Conservation (phyloP, 768 basidiomycete species). For the Astraeus odoratus region DNA sequence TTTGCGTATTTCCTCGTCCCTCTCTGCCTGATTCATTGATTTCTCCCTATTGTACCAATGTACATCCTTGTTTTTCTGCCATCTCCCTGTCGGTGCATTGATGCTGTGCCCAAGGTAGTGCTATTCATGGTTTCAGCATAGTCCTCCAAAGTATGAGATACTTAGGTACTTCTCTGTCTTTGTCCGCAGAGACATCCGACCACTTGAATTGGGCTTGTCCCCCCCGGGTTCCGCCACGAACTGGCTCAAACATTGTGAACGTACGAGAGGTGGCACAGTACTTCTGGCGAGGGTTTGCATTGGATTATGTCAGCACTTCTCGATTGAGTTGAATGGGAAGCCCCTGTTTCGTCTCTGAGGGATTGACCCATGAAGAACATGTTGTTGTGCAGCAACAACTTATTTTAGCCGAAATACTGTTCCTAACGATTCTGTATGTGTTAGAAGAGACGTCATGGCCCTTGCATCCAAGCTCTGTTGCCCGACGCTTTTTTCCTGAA, state of each 20-base stretch:
- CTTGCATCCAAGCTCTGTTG: no score
- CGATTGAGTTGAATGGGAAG: no score
- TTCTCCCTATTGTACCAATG: constrained; percentile 88
- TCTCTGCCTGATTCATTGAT: constrained; percentile 36
- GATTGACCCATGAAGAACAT: no score
- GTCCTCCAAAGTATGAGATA: neutral
- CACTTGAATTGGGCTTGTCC: constrained; percentile 90
- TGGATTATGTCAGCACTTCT: neutral
- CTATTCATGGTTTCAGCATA: constrained; percentile 32
- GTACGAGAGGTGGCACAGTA: neutral
- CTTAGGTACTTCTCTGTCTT: constrained; percentile 74
- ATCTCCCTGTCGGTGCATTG: constrained; percentile 91
- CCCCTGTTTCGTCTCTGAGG: no score
- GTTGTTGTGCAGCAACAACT: no score
- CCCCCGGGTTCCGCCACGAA: constrained; percentile 86
- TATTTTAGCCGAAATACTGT: no score
- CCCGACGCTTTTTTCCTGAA: no score
- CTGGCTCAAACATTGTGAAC: constrained; percentile 67
- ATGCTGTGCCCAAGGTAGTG: constrained; percentile 94
- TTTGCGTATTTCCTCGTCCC: constrained; percentile 66
- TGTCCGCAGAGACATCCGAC: constrained; percentile 86
- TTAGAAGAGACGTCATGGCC: no score
- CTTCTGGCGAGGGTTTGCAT: neutral
- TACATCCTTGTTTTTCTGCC: constrained; percentile 97
- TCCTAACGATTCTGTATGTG: no score